Percentiles rank a stretch among this genome's conserved stretches.
phyloP scores from a whole-genome alignment of 257 asterid species.

The Solanum pinnatisectum region DNA sequence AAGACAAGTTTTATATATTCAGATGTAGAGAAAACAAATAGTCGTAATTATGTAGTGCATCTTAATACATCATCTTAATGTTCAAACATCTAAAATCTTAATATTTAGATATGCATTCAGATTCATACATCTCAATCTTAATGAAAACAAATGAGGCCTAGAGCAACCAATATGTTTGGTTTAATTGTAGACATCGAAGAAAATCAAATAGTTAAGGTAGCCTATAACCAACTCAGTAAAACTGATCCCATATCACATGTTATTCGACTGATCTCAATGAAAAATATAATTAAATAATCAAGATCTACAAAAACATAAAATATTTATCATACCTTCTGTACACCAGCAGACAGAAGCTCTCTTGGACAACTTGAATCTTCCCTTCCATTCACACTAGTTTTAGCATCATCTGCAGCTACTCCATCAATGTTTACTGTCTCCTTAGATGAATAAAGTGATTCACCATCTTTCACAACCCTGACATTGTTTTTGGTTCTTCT shows the following conservation, averaged over 20 bases:
- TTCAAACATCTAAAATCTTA: not conserved
- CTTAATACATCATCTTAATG: not conserved
- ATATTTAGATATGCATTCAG: not conserved
- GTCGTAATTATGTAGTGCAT: not conserved
- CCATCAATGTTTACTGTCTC: constrained; percentile 22
- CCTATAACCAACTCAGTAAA: not conserved
- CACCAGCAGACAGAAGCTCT: constrained; percentile 24
- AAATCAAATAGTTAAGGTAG: not conserved
- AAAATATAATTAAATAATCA: not conserved
- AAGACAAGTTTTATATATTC: not conserved
- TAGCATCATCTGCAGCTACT: constrained; percentile 15
- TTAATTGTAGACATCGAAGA: not conserved
- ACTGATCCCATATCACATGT: not conserved
- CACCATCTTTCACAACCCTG: constrained; percentile 36
- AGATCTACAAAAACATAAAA: not conserved
- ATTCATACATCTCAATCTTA: not conserved
- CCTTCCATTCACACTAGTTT: constrained; percentile 17
- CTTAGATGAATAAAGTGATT: constrained; percentile 15
- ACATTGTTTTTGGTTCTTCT: constrained; percentile 67
- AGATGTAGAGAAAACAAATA: not conserved
- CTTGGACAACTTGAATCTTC: constrained; percentile 31
- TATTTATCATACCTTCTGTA: constrained; percentile 40
- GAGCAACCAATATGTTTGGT: not conserved
- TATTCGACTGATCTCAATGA: not conserved
- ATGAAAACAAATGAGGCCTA: not conserved